Evolutionary conservation across 2,329 filamentous ascomycete genomes (phyloP), one percentile per base, ranked within the genome.

Genomic region (Cladosporium cucumerinum): DNA sequence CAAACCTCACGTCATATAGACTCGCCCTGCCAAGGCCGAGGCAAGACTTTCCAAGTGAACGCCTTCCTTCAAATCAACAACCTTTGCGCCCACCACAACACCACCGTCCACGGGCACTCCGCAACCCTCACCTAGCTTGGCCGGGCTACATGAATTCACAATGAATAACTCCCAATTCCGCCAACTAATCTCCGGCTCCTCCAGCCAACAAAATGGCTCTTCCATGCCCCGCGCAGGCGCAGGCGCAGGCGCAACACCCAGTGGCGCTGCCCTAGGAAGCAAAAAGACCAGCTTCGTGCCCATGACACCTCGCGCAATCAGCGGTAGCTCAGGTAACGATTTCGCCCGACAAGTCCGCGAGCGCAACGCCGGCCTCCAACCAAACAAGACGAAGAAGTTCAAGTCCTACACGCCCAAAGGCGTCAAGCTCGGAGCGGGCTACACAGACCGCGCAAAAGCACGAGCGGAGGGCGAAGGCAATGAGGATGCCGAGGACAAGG

Each of bases 151-250:
- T 1, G 23, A 16, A 1, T 10, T 28, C 65, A 68, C 51, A 6
- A 98, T 99, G 95, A 96, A 98, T 77, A 98, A 98, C 82, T 87
- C 93, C 51, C 92, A 97, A 73, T 99, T 99, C 74, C 89, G 95
- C 63, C 89, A 90, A 69, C 85, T 98, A 7, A 78, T 97, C 25
- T 52, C 86, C 69, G 84, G 86, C 69, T 84, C 80, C 3, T 77
- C 83, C 2, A 75, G 78, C 8, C 69, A 75, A 46, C 63, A 80
- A 66, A 78, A 74, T 68, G 71, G 66, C 65, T 70, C 69, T 11
- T 67, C 75, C 2, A 57, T 65, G 18, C 65, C 74, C 0, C 74
- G 69, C 21, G 65, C 75, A 1, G 74, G 69, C 21, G 65, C 75
- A 1, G 74, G 69, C 21, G 65, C 75, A 1, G 74, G 69, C 23